Percentiles rank a stretch among this genome's conserved stretches.
Conservation (phyloP, 1,284 basidiomycete species). For the Vanrija sp. region DNA sequence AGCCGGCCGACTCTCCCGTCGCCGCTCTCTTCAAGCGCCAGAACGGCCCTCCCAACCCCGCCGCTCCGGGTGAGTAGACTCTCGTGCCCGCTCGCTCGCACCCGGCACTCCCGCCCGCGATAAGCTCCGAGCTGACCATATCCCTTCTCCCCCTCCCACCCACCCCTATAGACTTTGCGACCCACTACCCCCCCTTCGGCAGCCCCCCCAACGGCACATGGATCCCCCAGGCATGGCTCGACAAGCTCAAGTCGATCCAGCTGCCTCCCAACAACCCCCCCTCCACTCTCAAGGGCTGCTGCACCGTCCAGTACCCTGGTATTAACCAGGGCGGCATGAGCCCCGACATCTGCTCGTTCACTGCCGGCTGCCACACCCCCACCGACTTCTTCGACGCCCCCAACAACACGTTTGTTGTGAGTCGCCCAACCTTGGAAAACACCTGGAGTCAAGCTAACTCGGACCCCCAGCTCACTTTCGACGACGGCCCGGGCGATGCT, state of each 20-base stretch:
- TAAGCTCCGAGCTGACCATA: not conserved
- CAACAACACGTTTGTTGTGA: constrained; percentile 36
- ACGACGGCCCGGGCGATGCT: constrained; percentile 54
- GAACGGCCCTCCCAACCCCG: constrained; percentile 4
- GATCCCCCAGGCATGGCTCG: constrained; percentile 26
- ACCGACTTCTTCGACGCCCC: constrained; percentile 34
- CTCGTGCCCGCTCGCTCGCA: not conserved
- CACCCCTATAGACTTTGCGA: constrained; percentile 6
- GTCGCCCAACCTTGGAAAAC: constrained; percentile 6
- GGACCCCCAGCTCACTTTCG: constrained; percentile 44
- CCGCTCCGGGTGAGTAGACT: constrained; percentile 13
- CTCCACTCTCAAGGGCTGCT: not conserved
- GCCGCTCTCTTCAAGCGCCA: constrained; percentile 23
- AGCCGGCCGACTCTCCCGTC: constrained; percentile 15
- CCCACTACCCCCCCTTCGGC: constrained; percentile 17
- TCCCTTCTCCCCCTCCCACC: not conserved
- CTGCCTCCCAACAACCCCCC: constrained; percentile 16
- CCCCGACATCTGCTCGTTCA: constrained; percentile 44
- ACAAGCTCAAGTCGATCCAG: constrained; percentile 16
- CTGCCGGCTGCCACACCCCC: constrained; percentile 35
- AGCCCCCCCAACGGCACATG: constrained; percentile 12
- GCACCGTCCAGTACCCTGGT: constrained; percentile 20
- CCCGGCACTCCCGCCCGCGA: not conserved
- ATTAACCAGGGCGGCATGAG: constrained; percentile 27
- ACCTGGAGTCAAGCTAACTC: not conserved